Evolutionary conservation across 192 early-diverging fungal species (phyloP).

Genomic region (Linnemannia schmuckeri): DNA sequence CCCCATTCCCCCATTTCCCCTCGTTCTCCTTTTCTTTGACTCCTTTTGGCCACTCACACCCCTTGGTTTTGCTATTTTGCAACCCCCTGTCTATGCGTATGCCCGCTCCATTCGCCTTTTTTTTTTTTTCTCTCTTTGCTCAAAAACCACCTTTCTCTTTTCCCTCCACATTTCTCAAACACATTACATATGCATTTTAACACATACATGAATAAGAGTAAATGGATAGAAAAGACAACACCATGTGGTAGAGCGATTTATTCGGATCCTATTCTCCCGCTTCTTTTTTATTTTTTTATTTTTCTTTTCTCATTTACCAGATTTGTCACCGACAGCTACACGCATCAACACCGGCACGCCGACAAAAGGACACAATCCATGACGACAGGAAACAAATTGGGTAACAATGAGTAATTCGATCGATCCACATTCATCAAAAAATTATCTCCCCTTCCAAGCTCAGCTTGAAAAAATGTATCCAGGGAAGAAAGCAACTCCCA

Average conservation of each 20-base stretch:
- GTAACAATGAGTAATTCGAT: not conserved
- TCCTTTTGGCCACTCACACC: too few species aligned
- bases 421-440: not conserved
- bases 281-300: too few species aligned
- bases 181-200: too few species aligned
- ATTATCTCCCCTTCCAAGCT: not conserved
- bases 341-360: not conserved
- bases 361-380: not conserved
- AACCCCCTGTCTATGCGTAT: too few species aligned
- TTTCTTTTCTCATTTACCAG: not conserved
- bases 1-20: too few species aligned
- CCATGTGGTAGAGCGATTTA: not conserved
- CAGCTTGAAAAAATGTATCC: not conserved
- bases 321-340: not conserved
- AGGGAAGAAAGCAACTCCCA: not conserved
- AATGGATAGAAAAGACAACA: not conserved
- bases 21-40: too few species aligned
- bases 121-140: slow-evolving; percentile 2
- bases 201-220: too few species aligned
- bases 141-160: not conserved
- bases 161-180: not conserved
- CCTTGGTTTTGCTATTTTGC: too few species aligned
- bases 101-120: not conserved
- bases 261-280: not conserved
- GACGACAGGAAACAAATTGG: not conserved